Base-by-base conservation (phyloP, 148 eudicot species). In the Mesembryanthemum crystallinum region DNA sequence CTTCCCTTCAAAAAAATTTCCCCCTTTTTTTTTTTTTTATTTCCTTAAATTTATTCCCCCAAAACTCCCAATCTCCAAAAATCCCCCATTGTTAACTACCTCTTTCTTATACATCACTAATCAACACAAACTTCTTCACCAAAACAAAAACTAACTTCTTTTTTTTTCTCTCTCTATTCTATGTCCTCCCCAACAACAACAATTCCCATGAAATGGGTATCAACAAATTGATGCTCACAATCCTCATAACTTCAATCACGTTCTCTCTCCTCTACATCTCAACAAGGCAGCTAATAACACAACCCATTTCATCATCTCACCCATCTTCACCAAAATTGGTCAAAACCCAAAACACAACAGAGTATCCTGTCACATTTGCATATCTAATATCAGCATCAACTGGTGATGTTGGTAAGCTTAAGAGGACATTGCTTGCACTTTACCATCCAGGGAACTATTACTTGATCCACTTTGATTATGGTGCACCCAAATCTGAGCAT, bases 401-500 rank as follows among this genome's bases (percentile, higher is more conserved):
- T 32, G 94, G 94, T 0, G 98, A 94, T 57, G 73, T 81, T 1
- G 25, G 49, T 6, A 90, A 85, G 82, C 88, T 94, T 1, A 92
- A 89, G 75, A 80, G 98, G 4, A 59, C 82, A 3, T 66, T 94
- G 17, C 80, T 67, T 3, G 92, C 96, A 0, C 79, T 94, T 3
- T 94, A 94, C 68, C 98, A 94, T 61, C 98, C 98, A 2, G 97
- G 84, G 0, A 94, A 94, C 73, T 85, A 58, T 79, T 94, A 94
- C 76, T 73, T 94, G 78, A 86, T 94, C 63, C 98, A 94, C 52
- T 49, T 94, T 13, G 98, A 94, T 68, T 67, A 64, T 37, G 88
- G 66, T 20, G 98, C 98, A 7, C 92, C 88, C 20, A 71, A 63
- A 76, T 73, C 74, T 4, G 90, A 92, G 81, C 96, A 90, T 39